Base-by-base conservation (phyloP, 2,329 filamentous ascomycete species). In the Stagonosporopsis cucurbitacearum region DNA sequence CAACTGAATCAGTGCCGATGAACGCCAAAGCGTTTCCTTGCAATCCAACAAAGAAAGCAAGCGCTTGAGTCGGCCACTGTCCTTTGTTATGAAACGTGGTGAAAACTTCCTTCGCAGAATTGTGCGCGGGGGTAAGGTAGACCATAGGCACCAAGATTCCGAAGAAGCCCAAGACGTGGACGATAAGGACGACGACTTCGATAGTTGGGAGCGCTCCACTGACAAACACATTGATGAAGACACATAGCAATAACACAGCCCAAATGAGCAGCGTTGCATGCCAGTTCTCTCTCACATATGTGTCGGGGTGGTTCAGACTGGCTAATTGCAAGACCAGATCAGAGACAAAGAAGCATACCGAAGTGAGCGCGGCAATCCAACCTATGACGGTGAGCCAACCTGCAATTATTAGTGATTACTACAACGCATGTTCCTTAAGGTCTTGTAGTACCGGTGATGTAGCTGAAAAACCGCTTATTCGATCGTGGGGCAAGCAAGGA, bases 151-250 rank as follows among this genome's bases (percentile, higher is more conserved):
- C 79, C 11, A 84, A 67, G 50, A 83, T 80, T 0, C 77, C 81
- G 53, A 84, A 81, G 64, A 84, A 81, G 4, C 82, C 82, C 13
- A 80, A 64, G n/a, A 84, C 70, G 53, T 84, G 82, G 4, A 84
- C 63, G 23, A 82, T 74, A 7, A 83, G 68, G 20, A 82, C 74
- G 13, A 80, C 59, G 1, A 79, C 78, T 64, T 86, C 83, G 39
- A 83, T 74, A 1, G 77, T 68, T 0, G 81, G 82, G 2, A 84
- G 69, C 3, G 78, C 67, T 4, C 75, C 75, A 7, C 79, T 80
- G 13, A 79, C 70, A 25, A 81, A 75, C 2, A 78, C 76, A 63
- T 84, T 84, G 59, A 82, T 76, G 22, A 71, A 68, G 4, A 80
- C 67, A 12, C 75, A 74, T 4, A 80, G 64, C 1, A 75, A 33